Percentiles rank a stretch among this genome's conserved stretches.
Evolutionary conservation across 192 early-diverging fungal species (phyloP).

Genomic region (Spinellus fusiger): DNA sequence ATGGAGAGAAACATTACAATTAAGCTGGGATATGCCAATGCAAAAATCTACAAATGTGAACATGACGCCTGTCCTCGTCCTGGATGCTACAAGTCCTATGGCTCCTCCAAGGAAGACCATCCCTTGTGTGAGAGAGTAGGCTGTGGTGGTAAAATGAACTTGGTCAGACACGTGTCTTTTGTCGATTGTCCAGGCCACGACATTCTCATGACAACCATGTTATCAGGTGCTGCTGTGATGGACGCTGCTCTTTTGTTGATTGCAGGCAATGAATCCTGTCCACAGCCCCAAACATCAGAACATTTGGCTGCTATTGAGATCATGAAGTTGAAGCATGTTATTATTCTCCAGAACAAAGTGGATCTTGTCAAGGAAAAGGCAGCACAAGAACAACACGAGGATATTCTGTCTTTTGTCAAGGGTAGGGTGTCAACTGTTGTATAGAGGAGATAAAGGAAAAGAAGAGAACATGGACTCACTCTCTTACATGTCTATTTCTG

Average conservation of each 20-base stretch:
- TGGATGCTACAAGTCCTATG: conserved; percentile 89
- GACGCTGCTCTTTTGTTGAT: conserved; percentile 96
- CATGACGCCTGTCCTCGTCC: conserved; percentile 90
- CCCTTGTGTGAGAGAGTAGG: conserved; percentile 84
- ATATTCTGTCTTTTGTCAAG: conserved; percentile 90
- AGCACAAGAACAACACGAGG: conserved; percentile 83
- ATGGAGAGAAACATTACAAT: conserved; percentile 99
- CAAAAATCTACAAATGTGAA: conserved; percentile 99
- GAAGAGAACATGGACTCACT: too few relatives aligned
- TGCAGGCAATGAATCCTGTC: conserved; percentile 97
- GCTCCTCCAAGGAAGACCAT: conserved; percentile 76
- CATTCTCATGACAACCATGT: conserved; percentile 99
- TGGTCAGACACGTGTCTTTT: conserved; percentile 92
- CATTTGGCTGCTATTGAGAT: conserved; percentile 99
- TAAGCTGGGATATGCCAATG: conserved; percentile 98
- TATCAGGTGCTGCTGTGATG: conserved; percentile 98
- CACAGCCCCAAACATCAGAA: conserved; percentile 98
- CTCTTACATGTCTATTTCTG: too few relatives aligned
- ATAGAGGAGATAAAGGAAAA: conserved; percentile 4
- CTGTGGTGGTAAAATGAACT: conserved; percentile 80
- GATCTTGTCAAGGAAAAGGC: conserved; percentile 93
- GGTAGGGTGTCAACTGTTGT: too few relatives aligned
- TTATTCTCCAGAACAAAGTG: conserved; percentile 98
- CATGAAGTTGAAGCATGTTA: conserved; percentile 95
- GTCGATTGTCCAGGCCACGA: conserved; percentile 99